phyloP scores from a whole-genome alignment of 2,329 filamentous ascomycete genomes.

The Microsporum audouinii region DNA sequence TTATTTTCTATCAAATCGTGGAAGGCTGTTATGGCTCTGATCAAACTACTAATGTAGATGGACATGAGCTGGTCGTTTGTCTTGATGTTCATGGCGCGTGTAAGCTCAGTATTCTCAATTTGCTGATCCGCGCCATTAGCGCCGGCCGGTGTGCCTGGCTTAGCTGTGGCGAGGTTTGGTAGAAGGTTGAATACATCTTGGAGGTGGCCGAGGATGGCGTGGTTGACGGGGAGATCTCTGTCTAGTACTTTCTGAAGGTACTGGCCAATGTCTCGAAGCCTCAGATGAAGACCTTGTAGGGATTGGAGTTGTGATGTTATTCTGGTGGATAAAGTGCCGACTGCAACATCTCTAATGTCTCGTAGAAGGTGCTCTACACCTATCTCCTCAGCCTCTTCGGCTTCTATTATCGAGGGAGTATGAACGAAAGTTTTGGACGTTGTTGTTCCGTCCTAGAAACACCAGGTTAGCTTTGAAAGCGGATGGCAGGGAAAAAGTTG shows the following conservation, averaged over 20 bases:
- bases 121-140: slow-evolving; percentile 48
- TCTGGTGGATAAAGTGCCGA: slow-evolving; percentile 88
- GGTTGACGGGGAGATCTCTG: slow-evolving; percentile 85
- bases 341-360: slow-evolving; percentile 95
- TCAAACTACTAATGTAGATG: slow-evolving; percentile 93
- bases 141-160: slow-evolving; percentile 41
- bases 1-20: slow-evolving; percentile 99
- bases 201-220: slow-evolving; percentile 93
- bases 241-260: slow-evolving; percentile 96
- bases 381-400: slow-evolving; percentile 97
- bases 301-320: slow-evolving; percentile 98
- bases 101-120: slow-evolving; percentile 67
- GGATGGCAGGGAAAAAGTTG: background rate
- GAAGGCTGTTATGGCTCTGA: slow-evolving; percentile 95
- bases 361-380: slow-evolving; percentile 94
- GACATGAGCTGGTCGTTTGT: slow-evolving; percentile 98
- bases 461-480: background rate
- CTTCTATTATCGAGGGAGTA: slow-evolving; percentile 95
- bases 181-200: slow-evolving; percentile 98
- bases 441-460: slow-evolving; percentile 75
- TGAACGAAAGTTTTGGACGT: slow-evolving; percentile 97
- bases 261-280: slow-evolving; percentile 84
- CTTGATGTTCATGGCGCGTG: slow-evolving; percentile 97
- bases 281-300: slow-evolving; percentile 85
- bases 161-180: slow-evolving; percentile 82